These are phyloP conservation scores for Chloroidium sp. DNA, from an alignment of 163 green algal species.

Conservation along the genomic window DNA sequence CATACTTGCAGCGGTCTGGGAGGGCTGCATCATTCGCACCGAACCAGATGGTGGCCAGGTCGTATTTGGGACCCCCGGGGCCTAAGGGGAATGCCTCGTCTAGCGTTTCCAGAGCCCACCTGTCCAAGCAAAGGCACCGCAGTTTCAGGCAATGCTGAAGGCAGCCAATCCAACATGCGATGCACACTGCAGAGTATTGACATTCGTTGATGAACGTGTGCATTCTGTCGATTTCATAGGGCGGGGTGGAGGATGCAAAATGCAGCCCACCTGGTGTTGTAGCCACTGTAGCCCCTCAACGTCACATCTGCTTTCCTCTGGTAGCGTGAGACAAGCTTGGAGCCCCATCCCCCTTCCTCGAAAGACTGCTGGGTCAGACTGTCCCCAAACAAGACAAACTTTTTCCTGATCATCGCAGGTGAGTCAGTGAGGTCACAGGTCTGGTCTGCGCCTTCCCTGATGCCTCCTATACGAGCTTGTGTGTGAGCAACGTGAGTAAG, in stretches of 20 bases:
- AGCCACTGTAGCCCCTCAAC: slow-evolving; percentile 59
- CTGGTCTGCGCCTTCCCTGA: no score
- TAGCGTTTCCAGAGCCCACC: neutral
- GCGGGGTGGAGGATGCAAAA: slow-evolving; percentile 43
- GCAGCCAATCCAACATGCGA: neutral
- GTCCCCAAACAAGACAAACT: slow-evolving; percentile 47
- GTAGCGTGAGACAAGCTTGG: slow-evolving; percentile 23
- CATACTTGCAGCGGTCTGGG: slow-evolving; percentile 26
- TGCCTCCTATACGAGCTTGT: no score
- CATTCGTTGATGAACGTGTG: neutral
- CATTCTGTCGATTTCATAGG: neutral
- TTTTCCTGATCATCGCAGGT: slow-evolving; percentile 10
- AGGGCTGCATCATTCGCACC: slow-evolving; percentile 84
- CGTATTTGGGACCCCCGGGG: no score
- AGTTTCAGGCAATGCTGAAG: slow-evolving; percentile 1
- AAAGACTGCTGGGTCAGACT: slow-evolving; percentile 42
- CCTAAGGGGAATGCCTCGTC: neutral
- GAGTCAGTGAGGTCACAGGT: no score
- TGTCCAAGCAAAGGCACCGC: neutral
- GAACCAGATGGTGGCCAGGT: slow-evolving; percentile 53
- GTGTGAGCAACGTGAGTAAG: no score
- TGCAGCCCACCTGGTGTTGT: slow-evolving; percentile 66
- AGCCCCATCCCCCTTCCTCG: slow-evolving; percentile 29
- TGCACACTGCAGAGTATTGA: no score
- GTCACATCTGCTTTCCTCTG: slow-evolving; percentile 48